Evolutionary conservation across 73 alveolate species (phyloP).

Genomic region (Loxodes magnus): DNA sequence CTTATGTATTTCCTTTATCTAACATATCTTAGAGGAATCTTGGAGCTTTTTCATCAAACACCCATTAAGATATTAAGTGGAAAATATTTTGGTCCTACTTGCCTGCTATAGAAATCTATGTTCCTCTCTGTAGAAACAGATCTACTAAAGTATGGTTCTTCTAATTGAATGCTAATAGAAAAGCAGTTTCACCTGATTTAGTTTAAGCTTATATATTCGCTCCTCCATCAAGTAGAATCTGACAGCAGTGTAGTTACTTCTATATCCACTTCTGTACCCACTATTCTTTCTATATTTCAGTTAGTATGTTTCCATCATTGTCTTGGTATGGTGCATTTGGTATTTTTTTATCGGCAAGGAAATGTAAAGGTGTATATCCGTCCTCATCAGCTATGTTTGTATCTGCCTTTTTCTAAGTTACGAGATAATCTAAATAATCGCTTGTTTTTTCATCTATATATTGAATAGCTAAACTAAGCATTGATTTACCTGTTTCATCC

Average conservation of each 20-base stretch:
- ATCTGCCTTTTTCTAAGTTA: slow-evolving; percentile 75
- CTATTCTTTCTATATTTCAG: slow-evolving; percentile 38
- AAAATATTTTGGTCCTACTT: slow-evolving; percentile 25
- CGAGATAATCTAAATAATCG: slow-evolving; percentile 55
- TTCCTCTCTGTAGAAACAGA: slow-evolving; percentile 23
- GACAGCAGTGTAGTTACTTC: slow-evolving; percentile 26
- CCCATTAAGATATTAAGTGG: too few relatives aligned
- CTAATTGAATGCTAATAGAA: slow-evolving; percentile 38
- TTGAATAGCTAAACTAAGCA: slow-evolving; percentile 57
- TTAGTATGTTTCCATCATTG: slow-evolving; percentile 3
- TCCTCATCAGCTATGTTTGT: slow-evolving; percentile 66
- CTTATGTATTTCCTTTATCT: too few relatives aligned
- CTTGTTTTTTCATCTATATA: slow-evolving; percentile 47
- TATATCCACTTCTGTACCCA: slow-evolving; percentile 21
- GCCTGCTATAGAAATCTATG: slow-evolving; percentile 18
- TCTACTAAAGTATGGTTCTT: slow-evolving; percentile 34
- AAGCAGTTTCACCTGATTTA: slow-evolving; percentile 57
- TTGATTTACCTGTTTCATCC: slow-evolving; percentile 85
- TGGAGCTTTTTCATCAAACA: too few relatives aligned
- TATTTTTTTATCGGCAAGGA: slow-evolving; percentile 40
- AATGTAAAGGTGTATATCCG: slow-evolving; percentile 74
- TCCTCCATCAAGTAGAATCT: slow-evolving; percentile 35
- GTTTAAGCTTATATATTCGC: slow-evolving; percentile 55
- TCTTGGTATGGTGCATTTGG: not conserved
- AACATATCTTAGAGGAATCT: too few relatives aligned